phyloP scores from a whole-genome alignment of 495 filamentous ascomycete genomes.

The Friedmanniomyces endolithicus region DNA sequence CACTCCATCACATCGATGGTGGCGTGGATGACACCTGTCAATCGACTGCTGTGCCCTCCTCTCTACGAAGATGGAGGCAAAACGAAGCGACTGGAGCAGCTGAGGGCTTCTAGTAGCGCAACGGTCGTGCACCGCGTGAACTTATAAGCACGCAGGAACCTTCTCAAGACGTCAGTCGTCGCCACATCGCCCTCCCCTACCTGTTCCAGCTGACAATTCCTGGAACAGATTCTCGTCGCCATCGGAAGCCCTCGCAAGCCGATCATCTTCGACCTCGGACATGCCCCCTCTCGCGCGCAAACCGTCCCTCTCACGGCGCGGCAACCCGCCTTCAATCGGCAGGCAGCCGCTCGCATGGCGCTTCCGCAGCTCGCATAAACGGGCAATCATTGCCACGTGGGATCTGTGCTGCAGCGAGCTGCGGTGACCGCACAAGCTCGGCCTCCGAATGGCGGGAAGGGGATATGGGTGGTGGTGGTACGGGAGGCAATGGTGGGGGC shows the following conservation, averaged over 20 bases:
- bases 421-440: conserved; percentile 2
- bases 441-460: not conserved
- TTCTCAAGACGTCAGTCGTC: not conserved
- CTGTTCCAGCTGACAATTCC: not conserved
- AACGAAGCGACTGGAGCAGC: not conserved
- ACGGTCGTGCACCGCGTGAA: not conserved
- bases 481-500: not conserved
- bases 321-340: not conserved
- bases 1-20: not conserved
- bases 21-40: not conserved
- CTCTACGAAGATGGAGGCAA: not conserved
- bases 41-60: not conserved
- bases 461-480: not conserved
- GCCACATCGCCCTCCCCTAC: not conserved
- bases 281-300: not conserved
- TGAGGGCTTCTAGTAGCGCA: not conserved
- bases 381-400: conserved; percentile 7
- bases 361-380: not conserved
- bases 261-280: not conserved
- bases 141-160: not conserved
- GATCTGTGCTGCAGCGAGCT: not conserved
- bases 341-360: not conserved
- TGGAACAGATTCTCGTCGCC: not conserved
- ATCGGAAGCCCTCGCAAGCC: not conserved
- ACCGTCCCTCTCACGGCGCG: not conserved